These are phyloP conservation scores for Cinnamomum chago DNA, from an alignment of 164 flowering plant genomes.

Conservation along the genomic window DNA sequence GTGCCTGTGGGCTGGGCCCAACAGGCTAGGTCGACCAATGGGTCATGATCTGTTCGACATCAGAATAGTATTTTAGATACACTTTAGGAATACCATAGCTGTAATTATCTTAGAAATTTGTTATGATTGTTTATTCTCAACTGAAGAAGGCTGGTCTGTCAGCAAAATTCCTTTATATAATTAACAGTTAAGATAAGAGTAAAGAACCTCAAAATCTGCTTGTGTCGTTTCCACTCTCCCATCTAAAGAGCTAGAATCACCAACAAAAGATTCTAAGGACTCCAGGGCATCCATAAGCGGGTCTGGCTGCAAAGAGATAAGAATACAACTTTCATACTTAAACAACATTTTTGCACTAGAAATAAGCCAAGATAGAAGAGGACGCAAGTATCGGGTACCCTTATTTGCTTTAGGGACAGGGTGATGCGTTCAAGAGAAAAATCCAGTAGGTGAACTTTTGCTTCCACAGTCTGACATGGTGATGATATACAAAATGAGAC, in stretches of 20 bases:
- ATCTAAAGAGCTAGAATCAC: constrained; percentile 45
- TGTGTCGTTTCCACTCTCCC: constrained; percentile 47
- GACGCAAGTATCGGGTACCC: constrained; percentile 34
- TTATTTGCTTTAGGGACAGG: constrained; percentile 75
- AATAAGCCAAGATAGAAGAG: no score
- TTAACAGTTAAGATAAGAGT: not conserved
- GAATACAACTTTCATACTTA: not conserved
- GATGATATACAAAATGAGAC: not conserved
- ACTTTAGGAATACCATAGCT: no score
- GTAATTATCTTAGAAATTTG: no score
- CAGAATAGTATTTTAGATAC: no score
- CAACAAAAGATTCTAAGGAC: constrained; percentile 53
- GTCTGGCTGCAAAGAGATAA: constrained; percentile 65
- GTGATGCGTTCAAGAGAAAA: constrained; percentile 76
- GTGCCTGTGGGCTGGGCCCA: no score
- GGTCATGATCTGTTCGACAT: no score
- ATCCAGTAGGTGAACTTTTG: constrained; percentile 90
- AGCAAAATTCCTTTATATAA: no score
- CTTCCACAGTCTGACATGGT: constrained; percentile 66
- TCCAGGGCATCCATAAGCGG: constrained; percentile 64
- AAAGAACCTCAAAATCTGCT: constrained; percentile 64
- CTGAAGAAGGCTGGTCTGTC: no score
- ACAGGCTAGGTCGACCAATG: no score
- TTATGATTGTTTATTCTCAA: no score
- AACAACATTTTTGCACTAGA: not conserved